A percentile compares a stretch with the other conserved stretches of the same genome.
Evolutionary conservation across 2,329 filamentous ascomycete species (phyloP).

Genomic region (Ascochyta rabiei): DNA sequence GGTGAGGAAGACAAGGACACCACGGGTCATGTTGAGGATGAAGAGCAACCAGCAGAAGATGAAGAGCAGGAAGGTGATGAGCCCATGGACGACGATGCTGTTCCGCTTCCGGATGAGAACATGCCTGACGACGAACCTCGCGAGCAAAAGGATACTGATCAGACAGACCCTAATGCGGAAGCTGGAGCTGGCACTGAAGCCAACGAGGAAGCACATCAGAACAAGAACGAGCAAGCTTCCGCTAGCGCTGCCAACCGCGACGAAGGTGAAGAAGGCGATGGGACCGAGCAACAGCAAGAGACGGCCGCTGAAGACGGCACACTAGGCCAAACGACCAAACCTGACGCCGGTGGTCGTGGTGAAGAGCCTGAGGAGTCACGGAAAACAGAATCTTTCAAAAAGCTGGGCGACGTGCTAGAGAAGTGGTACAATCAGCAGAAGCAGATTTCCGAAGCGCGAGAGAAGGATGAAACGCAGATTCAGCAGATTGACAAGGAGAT

Average conservation of each 20-base stretch:
- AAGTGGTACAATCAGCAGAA: conserved; percentile 88
- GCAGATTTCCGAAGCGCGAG: conserved; percentile 66
- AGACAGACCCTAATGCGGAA: conserved; percentile 61
- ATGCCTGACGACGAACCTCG: conserved; percentile 56
- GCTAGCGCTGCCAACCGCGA: conserved; percentile 65
- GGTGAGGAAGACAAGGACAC: conserved; percentile 44
- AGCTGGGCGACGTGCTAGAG: conserved; percentile 90
- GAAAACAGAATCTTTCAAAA: conserved; percentile 80
- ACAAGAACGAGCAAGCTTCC: conserved; percentile 65
- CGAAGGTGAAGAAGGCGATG: conserved; percentile 69
- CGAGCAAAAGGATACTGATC: conserved; percentile 55
- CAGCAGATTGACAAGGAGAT: conserved; percentile 60
- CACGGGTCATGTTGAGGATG: conserved; percentile 44
- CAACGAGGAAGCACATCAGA: conserved; percentile 60
- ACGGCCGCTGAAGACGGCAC: conserved; percentile 68
- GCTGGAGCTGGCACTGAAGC: conserved; percentile 70
- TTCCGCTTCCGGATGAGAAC: conserved; percentile 56
- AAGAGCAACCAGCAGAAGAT: conserved; percentile 53
- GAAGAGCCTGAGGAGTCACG: conserved; percentile 49
- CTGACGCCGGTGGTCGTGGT: conserved; percentile 45
- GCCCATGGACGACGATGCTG: conserved; percentile 50
- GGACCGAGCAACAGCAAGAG: conserved; percentile 67
- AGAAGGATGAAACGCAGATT: conserved; percentile 60
- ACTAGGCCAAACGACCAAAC: conserved; percentile 43
- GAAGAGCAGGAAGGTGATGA: conserved; percentile 56